Conservation (phyloP, 352 stramenopile genomes). For the Pilasporangium apinafurcum region DNA sequence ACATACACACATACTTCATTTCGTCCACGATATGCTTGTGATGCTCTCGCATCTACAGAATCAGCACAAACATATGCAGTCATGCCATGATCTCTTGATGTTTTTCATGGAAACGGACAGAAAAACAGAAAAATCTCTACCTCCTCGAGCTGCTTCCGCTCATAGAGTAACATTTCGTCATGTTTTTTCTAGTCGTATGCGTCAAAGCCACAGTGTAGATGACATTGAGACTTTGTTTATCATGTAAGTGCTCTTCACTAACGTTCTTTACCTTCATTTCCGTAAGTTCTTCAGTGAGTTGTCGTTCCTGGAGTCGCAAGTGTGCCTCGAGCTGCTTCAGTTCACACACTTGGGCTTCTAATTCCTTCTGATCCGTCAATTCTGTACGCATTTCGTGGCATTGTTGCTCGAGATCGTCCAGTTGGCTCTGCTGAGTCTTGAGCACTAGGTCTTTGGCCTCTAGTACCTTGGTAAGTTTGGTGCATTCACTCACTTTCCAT, state of each 20-base stretch:
- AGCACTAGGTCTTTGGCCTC: slow-evolving; percentile 47
- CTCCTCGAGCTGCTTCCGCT: slow-evolving; percentile 36
- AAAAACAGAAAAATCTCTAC: slow-evolving; percentile 3
- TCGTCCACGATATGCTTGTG: slow-evolving; percentile 46
- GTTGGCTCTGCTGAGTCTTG: slow-evolving; percentile 39
- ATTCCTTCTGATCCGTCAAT: slow-evolving; percentile 12
- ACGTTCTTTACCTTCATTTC: slow-evolving; percentile 37
- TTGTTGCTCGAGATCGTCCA: slow-evolving; percentile 36
- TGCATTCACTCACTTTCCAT: slow-evolving; percentile 30
- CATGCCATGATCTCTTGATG: too few species aligned
- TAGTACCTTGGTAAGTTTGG: slow-evolving; percentile 45
- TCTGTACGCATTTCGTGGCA: slow-evolving; percentile 8
- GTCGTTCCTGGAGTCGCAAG: slow-evolving; percentile 17
- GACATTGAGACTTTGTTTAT: too few species aligned
- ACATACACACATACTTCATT: slow-evolving; percentile 26
- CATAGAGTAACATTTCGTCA: slow-evolving; percentile 33
- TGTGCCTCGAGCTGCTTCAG: slow-evolving; percentile 23
- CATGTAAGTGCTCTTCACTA: too few species aligned
- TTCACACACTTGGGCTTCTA: slow-evolving; percentile 35
- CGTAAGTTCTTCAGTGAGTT: slow-evolving; percentile 22
- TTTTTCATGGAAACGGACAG: too few species aligned
- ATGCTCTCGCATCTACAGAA: slow-evolving; percentile 26
- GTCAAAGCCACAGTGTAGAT: not conserved
- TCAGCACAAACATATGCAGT: not conserved
- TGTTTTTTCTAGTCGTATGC: slow-evolving; percentile 31